Evolutionary conservation across 371 early-diverging fungal genomes (phyloP), one percentile per base, ranked within the genome.

Genomic region (Rozella allomycis): DNA sequence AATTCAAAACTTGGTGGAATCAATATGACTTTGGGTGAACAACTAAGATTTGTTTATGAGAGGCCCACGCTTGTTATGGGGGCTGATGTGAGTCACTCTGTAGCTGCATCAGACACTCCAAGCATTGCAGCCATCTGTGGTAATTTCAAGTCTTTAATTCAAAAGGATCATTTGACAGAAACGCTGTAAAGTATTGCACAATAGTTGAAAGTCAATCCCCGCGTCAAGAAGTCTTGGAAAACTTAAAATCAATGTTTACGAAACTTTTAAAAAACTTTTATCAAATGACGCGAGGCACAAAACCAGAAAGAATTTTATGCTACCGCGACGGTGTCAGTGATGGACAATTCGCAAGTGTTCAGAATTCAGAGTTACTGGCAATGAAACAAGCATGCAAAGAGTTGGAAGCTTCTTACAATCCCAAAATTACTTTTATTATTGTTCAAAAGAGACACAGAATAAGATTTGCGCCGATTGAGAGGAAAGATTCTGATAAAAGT

Each of bases 361-460:
- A 78, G 18, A 52, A 70, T 10, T 47, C 44, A 11, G 96, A 97
- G 54, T 53, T 88, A 5, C 56, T 67, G 16, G 70, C 78, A 5
- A 69, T 96, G 35, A 55, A 60, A 37, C 47, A 55, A 6, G 90
- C 88, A 4, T 88, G 81, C 45, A 35, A 40, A 3, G 41, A 44
- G 0, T 31, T 93, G 2, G 75, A 77, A 6, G 40, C 49, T 14
- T 40, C 39, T 10, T 88, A 91, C 52, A 49, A 50, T 2, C 93
- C 93, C 1, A 59, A 68, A 18, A 52, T 97, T 33, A 91, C 88
- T 1, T 94, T 78, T 45, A 58, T 94, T 18, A 67, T 84, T 0
- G 88, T 84, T 4, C 87, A 93, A 46, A 94, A 97, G 53, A 71
- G 94, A 17, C 97, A 97, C 47, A 83, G 86, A 41, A 73, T 84